Base-by-base conservation (phyloP, 495 filamentous ascomycete genomes). In the Hypoxylon cercidicola region DNA sequence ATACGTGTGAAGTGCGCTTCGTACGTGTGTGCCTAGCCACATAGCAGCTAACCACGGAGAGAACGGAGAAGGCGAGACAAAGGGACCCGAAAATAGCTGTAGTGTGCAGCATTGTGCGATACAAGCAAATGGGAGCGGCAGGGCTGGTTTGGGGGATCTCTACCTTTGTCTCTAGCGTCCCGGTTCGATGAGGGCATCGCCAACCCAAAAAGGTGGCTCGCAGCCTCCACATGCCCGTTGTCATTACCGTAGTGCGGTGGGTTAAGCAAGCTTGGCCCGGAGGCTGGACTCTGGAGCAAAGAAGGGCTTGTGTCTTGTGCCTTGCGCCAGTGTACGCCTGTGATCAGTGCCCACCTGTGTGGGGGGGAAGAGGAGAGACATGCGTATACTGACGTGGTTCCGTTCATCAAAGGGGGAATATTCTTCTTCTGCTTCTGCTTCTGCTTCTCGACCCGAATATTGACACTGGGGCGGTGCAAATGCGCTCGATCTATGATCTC, bases 371-470 rank as follows among this genome's bases (percentile, higher is more conserved):
- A 55, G 37, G 18, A 55, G 30, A 32, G 30, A 32, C 64, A 47
- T 73, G 61, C 68, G 69, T 43, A 43, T 25, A 55, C 40, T 71
- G 71, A 73, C 71, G 71, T 73, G 71, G 68, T 73, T 57, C 61
- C 68, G 66, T 67, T 68, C 68, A 64, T 71, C 54, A 62, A 68
- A 68, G 65, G 60, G 64, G 64, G 47, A 62, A 56, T 63, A 62
- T 58, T 28, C 58, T 41, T 52, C 46, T 62, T 47, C 45, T 37
- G 12, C 25, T 58, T 28, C 58, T 41, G 47, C 46, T 62, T 47
- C 45, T 37, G 12, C 49, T 37, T 59, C 0, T 50, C 30, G 50
- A 48, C 54, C 53, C 58, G 57, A 59, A 50, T 15, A 43, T 59
- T 58, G 52, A 63, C 39, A 64, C 52, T 60, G 55, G 60, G 60